Base-by-base conservation (phyloP, 1,139 yeast species). In the Saccharomyces hybrid region DNA sequence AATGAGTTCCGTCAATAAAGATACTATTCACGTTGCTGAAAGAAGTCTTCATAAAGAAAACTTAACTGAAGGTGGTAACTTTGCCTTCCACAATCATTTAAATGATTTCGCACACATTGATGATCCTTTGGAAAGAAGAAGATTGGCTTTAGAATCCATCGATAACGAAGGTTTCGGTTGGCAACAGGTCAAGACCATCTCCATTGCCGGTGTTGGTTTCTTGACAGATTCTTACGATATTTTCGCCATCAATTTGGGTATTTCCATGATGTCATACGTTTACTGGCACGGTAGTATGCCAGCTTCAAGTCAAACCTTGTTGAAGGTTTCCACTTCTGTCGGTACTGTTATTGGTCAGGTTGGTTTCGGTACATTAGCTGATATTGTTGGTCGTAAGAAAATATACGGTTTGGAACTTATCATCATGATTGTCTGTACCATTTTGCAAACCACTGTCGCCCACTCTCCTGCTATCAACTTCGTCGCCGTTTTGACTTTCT, bases 291-390 rank as follows among this genome's bases (percentile, higher is more conserved):
- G 83, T 57, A 70, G 75, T 52, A 75, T 75, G 48, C 95, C 95
- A 51, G 67, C 79, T 51, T 82, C 95, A 50, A 84, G 93, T 56
- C 72, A 75, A 55, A 88, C 96, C 52, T 76, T 88, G 63, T 73
- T 89, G 61, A 89, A 89, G 74, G 93, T 87, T 52, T 86, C 96
- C 51, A 88, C 96, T 47, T 88, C 96, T 53, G 91, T 88, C 57
- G 97, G 98, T 76, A 90, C 96, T 50, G 96, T 90, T 63, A 80
- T 87, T 66, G 98, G 98, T 65, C 97, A 90, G 76, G 72, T 90
- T 56, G 79, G 86, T 54, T 93, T 91, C 66, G 98, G 98, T 75
- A 72, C 81, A 64, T 69, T 86, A 65, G 97, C 95, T 62, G 98
- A 91, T 75, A 74, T 75, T 51, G 77, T 87, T 61, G 98, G 98